Evolutionary conservation across 2,329 filamentous ascomycete genomes (phyloP).

Genomic region (Grosmannia serpens): DNA sequence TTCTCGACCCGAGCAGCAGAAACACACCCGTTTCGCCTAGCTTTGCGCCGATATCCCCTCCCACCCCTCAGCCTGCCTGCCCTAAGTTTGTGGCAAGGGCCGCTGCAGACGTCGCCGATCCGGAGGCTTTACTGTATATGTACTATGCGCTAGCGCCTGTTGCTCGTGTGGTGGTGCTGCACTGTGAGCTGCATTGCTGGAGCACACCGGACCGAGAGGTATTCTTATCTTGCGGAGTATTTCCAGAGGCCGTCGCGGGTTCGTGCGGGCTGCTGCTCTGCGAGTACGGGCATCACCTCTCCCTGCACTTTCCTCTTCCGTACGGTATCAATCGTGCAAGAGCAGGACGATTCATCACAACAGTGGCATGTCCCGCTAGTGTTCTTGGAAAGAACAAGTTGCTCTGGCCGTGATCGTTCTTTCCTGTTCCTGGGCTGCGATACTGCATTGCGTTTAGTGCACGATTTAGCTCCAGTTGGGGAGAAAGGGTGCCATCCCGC

Average conservation of each 20-base stretch:
- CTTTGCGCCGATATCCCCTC: neutral
- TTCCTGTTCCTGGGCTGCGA: neutral
- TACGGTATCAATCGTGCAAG: too few relatives aligned
- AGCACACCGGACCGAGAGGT: neutral
- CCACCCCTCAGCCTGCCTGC: neutral
- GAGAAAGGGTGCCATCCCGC: conserved; percentile 4
- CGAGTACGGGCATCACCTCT: too few relatives aligned
- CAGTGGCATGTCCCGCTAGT: neutral
- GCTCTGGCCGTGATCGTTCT: neutral
- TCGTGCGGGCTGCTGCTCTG: too few relatives aligned
- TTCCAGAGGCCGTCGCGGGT: neutral
- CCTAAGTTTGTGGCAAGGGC: neutral
- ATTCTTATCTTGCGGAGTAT: neutral
- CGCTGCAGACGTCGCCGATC: conserved; percentile 3
- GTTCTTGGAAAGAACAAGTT: neutral
- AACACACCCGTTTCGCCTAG: neutral
- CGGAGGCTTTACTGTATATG: neutral
- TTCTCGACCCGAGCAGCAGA: neutral
- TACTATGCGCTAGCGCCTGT: neutral
- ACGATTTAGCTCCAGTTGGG: conserved; percentile 1
- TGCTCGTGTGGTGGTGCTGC: neutral
- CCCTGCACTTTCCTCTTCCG: neutral
- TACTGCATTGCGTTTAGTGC: neutral
- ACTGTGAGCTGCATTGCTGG: neutral
- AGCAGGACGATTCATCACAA: neutral